A percentile compares a stretch with the other conserved stretches of the same genome.
phyloP scores from a whole-genome alignment of 1,284 basidiomycete genomes.

The Puccinia coronata region DNA sequence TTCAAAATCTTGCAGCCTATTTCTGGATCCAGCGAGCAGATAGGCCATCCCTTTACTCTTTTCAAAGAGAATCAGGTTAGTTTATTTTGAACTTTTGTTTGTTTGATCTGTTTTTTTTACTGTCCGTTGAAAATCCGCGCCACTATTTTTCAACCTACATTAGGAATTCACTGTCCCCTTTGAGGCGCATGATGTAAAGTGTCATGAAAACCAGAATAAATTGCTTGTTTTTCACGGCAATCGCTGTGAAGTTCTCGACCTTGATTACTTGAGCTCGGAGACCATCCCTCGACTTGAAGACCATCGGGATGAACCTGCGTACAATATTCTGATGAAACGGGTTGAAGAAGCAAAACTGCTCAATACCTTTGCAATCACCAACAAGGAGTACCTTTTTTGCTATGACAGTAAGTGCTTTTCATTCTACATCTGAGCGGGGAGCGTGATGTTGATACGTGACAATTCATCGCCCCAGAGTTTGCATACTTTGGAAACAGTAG shows the following conservation, averaged over 20 bases:
- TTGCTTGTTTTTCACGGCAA: conserved; percentile 29
- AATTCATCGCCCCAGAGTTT: conserved; percentile 64
- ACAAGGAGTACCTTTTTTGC: conserved; percentile 84
- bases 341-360: conserved; percentile 77
- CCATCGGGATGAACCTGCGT: conserved; percentile 68
- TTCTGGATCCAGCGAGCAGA: not conserved
- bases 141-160: not conserved
- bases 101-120: not conserved
- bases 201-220: conserved; percentile 28
- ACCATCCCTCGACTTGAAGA: conserved; percentile 62
- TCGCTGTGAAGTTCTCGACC: conserved; percentile 64
- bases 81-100: not conserved
- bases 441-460: not conserved
- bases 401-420: conserved; percentile 66
- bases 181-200: conserved; percentile 24
- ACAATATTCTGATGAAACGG: conserved; percentile 73
- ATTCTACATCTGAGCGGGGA: not conserved
- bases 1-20: conserved; percentile 18
- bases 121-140: not conserved
- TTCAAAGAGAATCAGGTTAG: conserved; percentile 29
- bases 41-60: not conserved
- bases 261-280: conserved; percentile 76
- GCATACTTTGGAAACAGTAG: conserved; percentile 86
- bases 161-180: conserved; percentile 51
- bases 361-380: conserved; percentile 75